Evolutionary conservation across 2,329 filamentous ascomycete genomes (phyloP).

Genomic region (Sphaerulina musiva): DNA sequence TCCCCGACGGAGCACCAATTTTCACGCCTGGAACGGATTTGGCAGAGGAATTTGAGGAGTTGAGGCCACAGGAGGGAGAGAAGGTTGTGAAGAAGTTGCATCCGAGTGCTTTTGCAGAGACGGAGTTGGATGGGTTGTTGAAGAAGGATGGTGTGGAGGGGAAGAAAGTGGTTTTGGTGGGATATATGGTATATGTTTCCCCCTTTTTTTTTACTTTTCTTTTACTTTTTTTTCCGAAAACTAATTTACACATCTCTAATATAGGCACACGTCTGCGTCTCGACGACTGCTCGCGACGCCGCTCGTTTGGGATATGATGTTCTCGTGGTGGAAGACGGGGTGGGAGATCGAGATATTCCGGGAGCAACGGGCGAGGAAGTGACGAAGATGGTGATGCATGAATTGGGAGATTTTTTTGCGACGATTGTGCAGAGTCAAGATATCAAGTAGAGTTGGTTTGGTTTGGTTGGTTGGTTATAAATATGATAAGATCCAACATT

Average conservation of each 20-base stretch:
- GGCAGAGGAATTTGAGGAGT: constrained; percentile 55
- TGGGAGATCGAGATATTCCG: constrained; percentile 62
- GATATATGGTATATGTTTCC: constrained; percentile 47
- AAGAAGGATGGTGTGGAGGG: constrained; percentile 27
- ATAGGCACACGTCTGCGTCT: constrained; percentile 58
- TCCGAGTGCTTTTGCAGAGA: constrained; percentile 52
- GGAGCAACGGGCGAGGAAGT: constrained; percentile 53
- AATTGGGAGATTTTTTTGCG: constrained; percentile 58
- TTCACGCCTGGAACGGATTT: constrained; percentile 58
- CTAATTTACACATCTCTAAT: too few relatives aligned
- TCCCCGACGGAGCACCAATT: constrained; percentile 55
- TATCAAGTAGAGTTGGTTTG: constrained; percentile 34
- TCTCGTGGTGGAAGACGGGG: constrained; percentile 53
- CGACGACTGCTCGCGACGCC: constrained; percentile 57
- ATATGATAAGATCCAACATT: too few relatives aligned
- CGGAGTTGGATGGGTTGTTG: constrained; percentile 52
- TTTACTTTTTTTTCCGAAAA: too few relatives aligned
- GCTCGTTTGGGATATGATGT: constrained; percentile 59
- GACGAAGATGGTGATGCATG: constrained; percentile 48
- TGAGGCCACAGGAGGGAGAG: constrained; percentile 45
- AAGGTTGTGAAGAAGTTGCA: constrained; percentile 51
- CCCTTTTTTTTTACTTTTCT: too few relatives aligned
- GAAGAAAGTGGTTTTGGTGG: constrained; percentile 56
- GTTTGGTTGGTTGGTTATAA: too few relatives aligned
- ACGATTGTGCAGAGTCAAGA: constrained; percentile 51